Percentiles rank a stretch among this genome's conserved stretches.
phyloP scores from a whole-genome alignment of 1,284 basidiomycete genomes.

The Cryptococcus sp. region DNA sequence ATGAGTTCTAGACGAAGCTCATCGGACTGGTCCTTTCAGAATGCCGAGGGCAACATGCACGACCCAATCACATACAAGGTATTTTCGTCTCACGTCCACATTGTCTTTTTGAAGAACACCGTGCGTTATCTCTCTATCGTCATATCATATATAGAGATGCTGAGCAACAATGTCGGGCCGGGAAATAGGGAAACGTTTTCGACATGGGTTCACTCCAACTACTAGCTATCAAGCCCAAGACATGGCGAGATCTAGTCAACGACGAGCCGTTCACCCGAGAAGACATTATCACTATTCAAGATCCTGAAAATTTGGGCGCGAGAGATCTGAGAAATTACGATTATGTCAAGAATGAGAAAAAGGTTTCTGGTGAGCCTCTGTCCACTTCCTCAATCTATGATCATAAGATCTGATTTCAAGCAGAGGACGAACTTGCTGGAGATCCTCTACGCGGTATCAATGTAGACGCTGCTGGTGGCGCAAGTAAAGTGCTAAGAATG shows the following conservation, averaged over 20 bases:
- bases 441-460: conserved; percentile 54
- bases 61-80: conserved; percentile 93
- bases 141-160: background rate
- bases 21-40: conserved; percentile 22
- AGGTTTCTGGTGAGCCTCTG: conserved; percentile 39
- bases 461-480: conserved; percentile 53
- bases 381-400: background rate
- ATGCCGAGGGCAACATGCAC: conserved; percentile 72
- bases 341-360: conserved; percentile 53
- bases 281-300: conserved; percentile 87
- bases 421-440: conserved; percentile 42
- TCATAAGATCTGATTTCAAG: background rate
- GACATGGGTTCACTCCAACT: conserved; percentile 56
- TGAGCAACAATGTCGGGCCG: background rate
- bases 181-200: conserved; percentile 54
- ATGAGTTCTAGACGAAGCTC: conserved; percentile 55
- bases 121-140: conserved; percentile 22
- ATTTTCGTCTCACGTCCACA: conserved; percentile 86
- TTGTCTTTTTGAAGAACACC: conserved; percentile 83
- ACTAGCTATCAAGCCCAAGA: conserved; percentile 69
- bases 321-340: conserved; percentile 53
- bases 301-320: conserved; percentile 51
- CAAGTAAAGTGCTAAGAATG: conserved; percentile 53
- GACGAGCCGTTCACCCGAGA: conserved; percentile 84
- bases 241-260: conserved; percentile 76